Evolutionary conservation across 495 filamentous ascomycete species (phyloP).

Genomic region (Annulohypoxylon moriforme): DNA sequence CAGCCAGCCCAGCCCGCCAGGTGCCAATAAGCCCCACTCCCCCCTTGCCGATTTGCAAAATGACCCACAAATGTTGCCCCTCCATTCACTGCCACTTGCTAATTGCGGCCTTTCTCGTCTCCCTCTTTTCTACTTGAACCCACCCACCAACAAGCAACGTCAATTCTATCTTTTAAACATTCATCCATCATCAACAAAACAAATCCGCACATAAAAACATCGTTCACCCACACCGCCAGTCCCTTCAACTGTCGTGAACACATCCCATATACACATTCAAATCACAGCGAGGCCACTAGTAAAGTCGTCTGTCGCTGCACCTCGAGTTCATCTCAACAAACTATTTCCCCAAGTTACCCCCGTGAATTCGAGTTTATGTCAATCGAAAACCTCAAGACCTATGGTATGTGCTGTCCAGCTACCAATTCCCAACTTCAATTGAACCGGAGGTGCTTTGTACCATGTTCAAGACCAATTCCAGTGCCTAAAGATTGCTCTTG

Average conservation of each 20-base stretch:
- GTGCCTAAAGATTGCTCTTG: not conserved
- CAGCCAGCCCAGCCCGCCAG: conserved; percentile 15
- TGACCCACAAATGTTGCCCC: conserved; percentile 44
- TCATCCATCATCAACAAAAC: conserved; percentile 10
- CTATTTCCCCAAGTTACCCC: conserved; percentile 60
- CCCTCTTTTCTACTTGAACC: conserved; percentile 41
- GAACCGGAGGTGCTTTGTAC: not conserved
- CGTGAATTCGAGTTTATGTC: conserved; percentile 90
- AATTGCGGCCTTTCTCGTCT: conserved; percentile 43
- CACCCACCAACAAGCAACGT: conserved; percentile 45
- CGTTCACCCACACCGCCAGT: conserved; percentile 21
- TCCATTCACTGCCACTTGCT: conserved; percentile 39
- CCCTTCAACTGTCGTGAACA: conserved; percentile 12
- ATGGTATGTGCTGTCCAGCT: conserved; percentile 75
- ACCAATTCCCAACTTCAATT: conserved; percentile 20
- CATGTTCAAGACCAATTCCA: not conserved
- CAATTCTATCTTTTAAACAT: conserved; percentile 28
- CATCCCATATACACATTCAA: conserved; percentile 14
- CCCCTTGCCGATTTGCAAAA: conserved; percentile 40
- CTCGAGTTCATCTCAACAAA: conserved; percentile 48
- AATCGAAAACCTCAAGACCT: conserved; percentile 99
- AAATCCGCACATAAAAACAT: conserved; percentile 16
- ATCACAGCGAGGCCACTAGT: conserved; percentile 50
- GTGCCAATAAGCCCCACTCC: conserved; percentile 32
- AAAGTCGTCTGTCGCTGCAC: conserved; percentile 59